Evolutionary conservation across 2,329 filamentous ascomycete species (phyloP).

Genomic region (Alternaria alternata): DNA sequence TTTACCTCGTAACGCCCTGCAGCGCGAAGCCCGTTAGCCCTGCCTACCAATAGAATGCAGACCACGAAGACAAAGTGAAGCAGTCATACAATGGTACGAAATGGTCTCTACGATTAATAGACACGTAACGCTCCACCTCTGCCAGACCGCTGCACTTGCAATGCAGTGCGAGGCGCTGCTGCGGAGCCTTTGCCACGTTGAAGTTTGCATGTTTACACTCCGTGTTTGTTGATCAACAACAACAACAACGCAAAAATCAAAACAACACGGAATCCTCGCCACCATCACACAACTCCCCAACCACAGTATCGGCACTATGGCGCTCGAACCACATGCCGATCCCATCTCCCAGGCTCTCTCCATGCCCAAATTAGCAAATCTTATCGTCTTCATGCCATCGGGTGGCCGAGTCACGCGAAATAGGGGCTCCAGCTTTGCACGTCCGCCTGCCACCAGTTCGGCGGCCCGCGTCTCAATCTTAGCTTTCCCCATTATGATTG

Average conservation of each 20-base stretch:
- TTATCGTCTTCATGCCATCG: constrained; percentile 31
- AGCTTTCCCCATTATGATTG: constrained; percentile 46
- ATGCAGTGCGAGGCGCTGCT: constrained; percentile 18
- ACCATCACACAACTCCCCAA: constrained; percentile 8
- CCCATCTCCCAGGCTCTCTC: constrained; percentile 18
- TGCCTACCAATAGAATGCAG: constrained; percentile 28
- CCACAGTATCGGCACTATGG: constrained; percentile 19
- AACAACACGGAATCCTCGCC: constrained; percentile 16
- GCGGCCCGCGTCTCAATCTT: constrained; percentile 28
- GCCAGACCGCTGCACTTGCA: not conserved
- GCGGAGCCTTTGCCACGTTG: constrained; percentile 3
- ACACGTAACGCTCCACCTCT: constrained; percentile 1
- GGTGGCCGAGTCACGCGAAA: constrained; percentile 11
- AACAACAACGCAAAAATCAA: constrained; percentile 14
- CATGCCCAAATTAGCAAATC: constrained; percentile 31
- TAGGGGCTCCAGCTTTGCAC: constrained; percentile 25
- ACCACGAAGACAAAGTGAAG: constrained; percentile 24
- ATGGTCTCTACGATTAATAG: not conserved
- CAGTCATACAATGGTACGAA: constrained; percentile 14
- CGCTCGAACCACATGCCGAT: constrained; percentile 18
- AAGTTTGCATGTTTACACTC: not conserved
- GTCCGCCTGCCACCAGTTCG: constrained; percentile 23
- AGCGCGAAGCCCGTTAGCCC: constrained; percentile 24
- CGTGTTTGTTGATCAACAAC: constrained; percentile 22
- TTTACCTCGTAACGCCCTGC: constrained; percentile 18